Evolutionary conservation across 768 basidiomycete genomes (phyloP), one percentile per base, ranked within the genome.

Genomic region (Clitopilus hobsonii): DNA sequence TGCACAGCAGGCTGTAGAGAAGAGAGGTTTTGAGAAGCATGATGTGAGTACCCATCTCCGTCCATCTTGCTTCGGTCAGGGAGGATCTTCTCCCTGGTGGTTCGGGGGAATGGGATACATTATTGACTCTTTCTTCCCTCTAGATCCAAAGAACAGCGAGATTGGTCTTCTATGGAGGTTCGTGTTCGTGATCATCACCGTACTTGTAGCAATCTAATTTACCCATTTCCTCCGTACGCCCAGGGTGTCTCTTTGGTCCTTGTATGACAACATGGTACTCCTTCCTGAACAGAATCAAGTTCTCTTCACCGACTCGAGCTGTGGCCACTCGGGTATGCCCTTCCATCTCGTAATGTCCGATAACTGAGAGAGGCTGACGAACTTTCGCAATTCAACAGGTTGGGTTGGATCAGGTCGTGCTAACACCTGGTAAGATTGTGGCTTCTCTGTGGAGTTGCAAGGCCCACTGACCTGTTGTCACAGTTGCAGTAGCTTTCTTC

Each of bases 1-100:
- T 38, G 94, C 94, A 0, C 94, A 97, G 69, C 94, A 96, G 68
- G 80, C 73, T 1, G 80, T 95, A 18, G 94, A 95, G 65, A 75
- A 74, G 62, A 81, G 74, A 59, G 90, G 91, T 5, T 73, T 64
- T 53, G 67, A 85, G 2, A 45, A 11, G 22, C 93, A 96, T 64
- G 93, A 97, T 60, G 89, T 90, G 59, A 60, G 84, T 75, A 26
- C 54, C 51, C 10, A 22, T 48, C 27, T 27, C 22, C 52, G 6
- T 51, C 48, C n/a, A 26, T 6, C 25, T 10, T 23, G 45, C 18
- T 26, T 5, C 24, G 18, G 22, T 23, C 36, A 5, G 25, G 41
- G 36, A 7, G 18, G 29, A 14, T n/a, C 4, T 11, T 38, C 24
- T 38, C 47, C 47, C 27, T 14, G 29, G 51, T n/a, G n/a, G n/a